Conservation (phyloP, 1,284 basidiomycete genomes). For the Cystobasidium pallidum region DNA sequence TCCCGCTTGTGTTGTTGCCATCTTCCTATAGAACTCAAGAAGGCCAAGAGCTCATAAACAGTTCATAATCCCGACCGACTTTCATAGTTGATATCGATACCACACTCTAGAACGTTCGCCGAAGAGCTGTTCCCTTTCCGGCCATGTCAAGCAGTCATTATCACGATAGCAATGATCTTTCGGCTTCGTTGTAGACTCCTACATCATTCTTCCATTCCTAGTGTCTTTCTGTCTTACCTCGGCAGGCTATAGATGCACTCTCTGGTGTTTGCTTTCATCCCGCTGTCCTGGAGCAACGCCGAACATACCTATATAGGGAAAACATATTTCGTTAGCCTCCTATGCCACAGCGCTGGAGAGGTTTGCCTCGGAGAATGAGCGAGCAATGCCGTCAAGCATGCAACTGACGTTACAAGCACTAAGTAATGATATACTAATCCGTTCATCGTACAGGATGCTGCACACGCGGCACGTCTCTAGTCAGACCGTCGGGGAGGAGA, state of each 20-base stretch:
- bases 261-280: constrained; percentile 7
- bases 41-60: constrained; percentile 42
- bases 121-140: neutral
- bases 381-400: too few relatives aligned
- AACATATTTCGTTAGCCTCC: neutral
- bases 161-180: neutral
- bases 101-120: neutral
- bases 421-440: too few relatives aligned
- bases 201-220: neutral
- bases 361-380: too few relatives aligned
- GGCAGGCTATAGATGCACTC: constrained; percentile 6
- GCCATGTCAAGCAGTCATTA: neutral
- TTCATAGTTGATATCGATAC: neutral
- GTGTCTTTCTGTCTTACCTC: neutral
- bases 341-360: too few relatives aligned
- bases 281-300: constrained; percentile 11
- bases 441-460: too few relatives aligned
- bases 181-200: neutral
- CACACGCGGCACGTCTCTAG: too few relatives aligned
- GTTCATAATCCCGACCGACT: constrained; percentile 16
- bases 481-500: constrained; percentile 17
- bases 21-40: constrained; percentile 36
- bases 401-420: too few relatives aligned
- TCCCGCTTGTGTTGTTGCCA: neutral
- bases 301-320: constrained; percentile 2